phyloP scores from a whole-genome alignment of 2,329 filamentous ascomycete species.

The Colletotrichum sp. region DNA sequence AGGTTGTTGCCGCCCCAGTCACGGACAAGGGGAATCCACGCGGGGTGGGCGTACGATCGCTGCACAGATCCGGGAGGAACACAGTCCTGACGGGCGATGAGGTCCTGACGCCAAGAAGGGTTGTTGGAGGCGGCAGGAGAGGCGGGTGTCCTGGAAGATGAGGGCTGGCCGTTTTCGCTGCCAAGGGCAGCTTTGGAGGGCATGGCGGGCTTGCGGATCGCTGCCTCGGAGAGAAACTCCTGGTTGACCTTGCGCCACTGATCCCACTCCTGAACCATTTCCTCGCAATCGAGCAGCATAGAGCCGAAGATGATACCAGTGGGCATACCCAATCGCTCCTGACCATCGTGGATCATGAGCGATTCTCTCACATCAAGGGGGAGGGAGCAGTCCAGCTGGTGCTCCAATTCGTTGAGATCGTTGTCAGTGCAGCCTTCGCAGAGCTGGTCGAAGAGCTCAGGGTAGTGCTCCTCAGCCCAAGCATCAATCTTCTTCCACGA shows the following conservation, averaged over 20 bases:
- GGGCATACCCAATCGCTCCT: slow-evolving; percentile 89
- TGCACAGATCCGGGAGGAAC: slow-evolving; percentile 87
- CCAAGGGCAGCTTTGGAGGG: slow-evolving; percentile 73
- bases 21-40: slow-evolving; percentile 94
- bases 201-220: slow-evolving; percentile 62
- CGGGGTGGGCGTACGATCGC: slow-evolving; percentile 90
- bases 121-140: slow-evolving; percentile 56
- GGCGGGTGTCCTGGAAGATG: slow-evolving; percentile 66
- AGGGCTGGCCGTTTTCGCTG: slow-evolving; percentile 64
- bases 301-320: slow-evolving; percentile 92
- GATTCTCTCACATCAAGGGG: slow-evolving; percentile 95
- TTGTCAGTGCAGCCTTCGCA: slow-evolving; percentile 92
- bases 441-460: slow-evolving; percentile 91
- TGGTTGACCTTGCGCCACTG: slow-evolving; percentile 95
- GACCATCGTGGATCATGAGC: slow-evolving; percentile 89
- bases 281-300: slow-evolving; percentile 97
- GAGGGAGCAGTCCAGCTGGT: slow-evolving; percentile 91
- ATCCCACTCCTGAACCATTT: slow-evolving; percentile 97
- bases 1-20: slow-evolving; percentile 99
- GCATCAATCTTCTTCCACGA: slow-evolving; percentile 94
- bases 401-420: slow-evolving; percentile 95
- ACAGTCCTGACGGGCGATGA: slow-evolving; percentile 84
- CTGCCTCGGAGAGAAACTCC: slow-evolving; percentile 75
- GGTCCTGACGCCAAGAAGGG: slow-evolving; percentile 81
- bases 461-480: slow-evolving; percentile 95